Conservation (phyloP, 225 moss, liverwort and hornwort genomes). For the Neckera pumila region DNA sequence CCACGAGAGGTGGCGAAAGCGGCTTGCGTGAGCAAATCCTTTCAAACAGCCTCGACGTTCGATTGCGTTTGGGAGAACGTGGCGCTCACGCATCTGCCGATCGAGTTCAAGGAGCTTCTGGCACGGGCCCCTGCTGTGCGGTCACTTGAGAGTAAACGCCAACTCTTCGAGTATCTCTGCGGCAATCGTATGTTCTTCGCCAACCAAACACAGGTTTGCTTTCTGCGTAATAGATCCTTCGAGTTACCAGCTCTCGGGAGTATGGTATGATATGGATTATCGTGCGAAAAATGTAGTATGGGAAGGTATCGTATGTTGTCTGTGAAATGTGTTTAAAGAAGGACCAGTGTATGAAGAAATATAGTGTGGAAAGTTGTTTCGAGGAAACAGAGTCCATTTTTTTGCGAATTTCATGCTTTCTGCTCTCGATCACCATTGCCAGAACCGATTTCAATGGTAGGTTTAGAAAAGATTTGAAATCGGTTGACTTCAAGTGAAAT, state of each 20-base stretch:
- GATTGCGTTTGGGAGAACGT: constrained; percentile 16
- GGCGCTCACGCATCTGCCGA: background rate
- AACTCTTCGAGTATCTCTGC: constrained; percentile 15
- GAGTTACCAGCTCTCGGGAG: background rate
- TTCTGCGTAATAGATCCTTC: background rate
- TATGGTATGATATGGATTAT: background rate
- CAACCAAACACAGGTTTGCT: constrained; percentile 7
- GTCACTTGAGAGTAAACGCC: background rate
- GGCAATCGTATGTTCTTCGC: background rate
- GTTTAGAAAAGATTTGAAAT: background rate
- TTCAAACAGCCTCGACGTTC: constrained; percentile 1
- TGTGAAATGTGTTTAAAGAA: background rate
- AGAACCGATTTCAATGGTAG: background rate
- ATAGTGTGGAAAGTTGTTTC: background rate
- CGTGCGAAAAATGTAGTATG: background rate
- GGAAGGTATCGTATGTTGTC: background rate
- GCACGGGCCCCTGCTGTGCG: background rate
- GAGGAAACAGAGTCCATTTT: too few relatives aligned
- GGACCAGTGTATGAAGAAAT: background rate
- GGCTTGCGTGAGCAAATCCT: constrained; percentile 15
- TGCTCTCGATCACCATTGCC: background rate
- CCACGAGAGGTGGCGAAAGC: constrained; percentile 16
- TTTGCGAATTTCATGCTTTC: background rate
- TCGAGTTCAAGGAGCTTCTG: background rate
- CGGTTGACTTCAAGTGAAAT: background rate